A percentile compares a stretch with the other conserved stretches of the same genome.
phyloP scores from a whole-genome alignment of 257 asterid species.

The Striga asiatica region DNA sequence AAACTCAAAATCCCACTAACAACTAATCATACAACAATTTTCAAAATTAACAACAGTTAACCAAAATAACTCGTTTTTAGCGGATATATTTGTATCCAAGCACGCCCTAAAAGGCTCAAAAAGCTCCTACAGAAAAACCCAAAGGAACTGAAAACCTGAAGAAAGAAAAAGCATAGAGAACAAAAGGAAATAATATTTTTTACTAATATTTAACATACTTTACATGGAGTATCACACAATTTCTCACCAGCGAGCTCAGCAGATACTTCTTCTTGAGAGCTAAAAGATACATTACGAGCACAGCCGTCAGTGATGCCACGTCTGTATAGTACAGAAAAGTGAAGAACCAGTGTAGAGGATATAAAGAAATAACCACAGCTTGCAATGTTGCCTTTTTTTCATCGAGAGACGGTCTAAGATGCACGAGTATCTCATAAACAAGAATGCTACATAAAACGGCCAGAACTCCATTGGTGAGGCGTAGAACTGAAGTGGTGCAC shows the following conservation, averaged over 20 bases:
- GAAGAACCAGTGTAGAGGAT: constrained; percentile 98
- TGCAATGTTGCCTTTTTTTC: constrained; percentile 58
- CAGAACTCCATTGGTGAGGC: constrained; percentile 64
- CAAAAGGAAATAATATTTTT: no score
- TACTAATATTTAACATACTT: neutral
- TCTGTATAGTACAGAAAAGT: constrained; percentile 81
- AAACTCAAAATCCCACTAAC: no score
- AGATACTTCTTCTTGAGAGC: constrained; percentile 58
- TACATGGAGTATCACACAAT: neutral
- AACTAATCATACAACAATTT: no score
- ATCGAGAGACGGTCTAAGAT: constrained; percentile 57
- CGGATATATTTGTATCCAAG: no score
- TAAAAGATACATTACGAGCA: constrained; percentile 71
- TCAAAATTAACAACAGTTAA: no score
- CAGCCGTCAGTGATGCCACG: constrained; percentile 80
- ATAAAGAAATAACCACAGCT: constrained; percentile 63
- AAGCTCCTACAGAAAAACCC: no score
- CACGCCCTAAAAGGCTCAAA: no score
- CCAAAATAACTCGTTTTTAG: no score
- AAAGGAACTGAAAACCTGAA: no score
- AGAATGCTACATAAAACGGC: constrained; percentile 65
- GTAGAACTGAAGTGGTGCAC: constrained; percentile 66
- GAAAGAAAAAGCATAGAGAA: no score
- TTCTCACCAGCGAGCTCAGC: constrained; percentile 74
- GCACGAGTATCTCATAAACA: constrained; percentile 51